These are phyloP conservation scores for Yamadazyma sp. DNA, from an alignment of 805 yeast genomes.

Conservation along the genomic window DNA sequence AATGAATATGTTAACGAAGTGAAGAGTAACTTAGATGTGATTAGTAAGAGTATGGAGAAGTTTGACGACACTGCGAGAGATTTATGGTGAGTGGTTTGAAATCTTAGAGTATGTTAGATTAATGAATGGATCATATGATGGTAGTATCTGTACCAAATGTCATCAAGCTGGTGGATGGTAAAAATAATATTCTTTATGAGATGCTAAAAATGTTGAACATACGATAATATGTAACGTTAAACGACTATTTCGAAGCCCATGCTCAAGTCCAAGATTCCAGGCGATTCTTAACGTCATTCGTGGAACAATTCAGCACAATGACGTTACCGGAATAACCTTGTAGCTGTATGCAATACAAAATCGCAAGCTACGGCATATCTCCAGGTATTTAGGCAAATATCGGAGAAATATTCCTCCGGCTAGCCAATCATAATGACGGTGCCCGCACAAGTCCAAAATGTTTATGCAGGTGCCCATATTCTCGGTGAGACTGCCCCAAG, in stretches of 20 bases:
- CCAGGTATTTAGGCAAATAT: neutral
- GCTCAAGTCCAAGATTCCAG: too few species aligned
- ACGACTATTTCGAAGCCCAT: too few species aligned
- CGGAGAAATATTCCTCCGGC: slow-evolving; percentile 6
- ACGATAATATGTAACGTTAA: too few species aligned
- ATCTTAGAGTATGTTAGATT: neutral
- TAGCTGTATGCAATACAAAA: neutral
- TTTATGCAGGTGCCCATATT: neutral
- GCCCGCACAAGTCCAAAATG: slow-evolving; percentile 3
- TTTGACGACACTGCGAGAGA: slow-evolving; percentile 47
- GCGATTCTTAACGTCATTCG: too few species aligned
- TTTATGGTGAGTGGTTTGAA: slow-evolving; percentile 32
- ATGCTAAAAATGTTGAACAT: too few species aligned
- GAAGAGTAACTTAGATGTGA: slow-evolving; percentile 47
- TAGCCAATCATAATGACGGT: slow-evolving; percentile 1
- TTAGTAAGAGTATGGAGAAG: slow-evolving; percentile 50
- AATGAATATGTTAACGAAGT: slow-evolving; percentile 51
- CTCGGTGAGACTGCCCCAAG: slow-evolving; percentile 1
- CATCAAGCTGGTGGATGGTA: too few species aligned
- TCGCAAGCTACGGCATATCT: neutral
- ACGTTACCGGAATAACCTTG: slow-evolving; percentile 1
- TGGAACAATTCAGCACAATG: too few species aligned
- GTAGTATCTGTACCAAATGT: too few species aligned
- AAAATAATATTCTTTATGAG: too few species aligned
- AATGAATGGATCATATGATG: too few species aligned